Evolutionary conservation across 169 alveolate genomes (phyloP).

Genomic region (Theileria annulata): DNA sequence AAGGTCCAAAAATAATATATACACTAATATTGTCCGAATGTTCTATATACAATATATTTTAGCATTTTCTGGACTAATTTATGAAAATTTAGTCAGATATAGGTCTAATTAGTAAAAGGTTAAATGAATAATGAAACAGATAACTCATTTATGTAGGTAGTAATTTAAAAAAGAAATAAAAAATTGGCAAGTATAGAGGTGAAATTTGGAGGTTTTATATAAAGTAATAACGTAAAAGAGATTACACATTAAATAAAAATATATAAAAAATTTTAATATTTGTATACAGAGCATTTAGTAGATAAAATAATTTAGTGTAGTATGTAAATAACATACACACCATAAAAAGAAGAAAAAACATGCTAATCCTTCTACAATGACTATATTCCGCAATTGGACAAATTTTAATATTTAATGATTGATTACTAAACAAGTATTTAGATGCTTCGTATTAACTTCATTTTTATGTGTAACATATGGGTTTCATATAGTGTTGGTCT

Average conservation of each 20-base stretch:
- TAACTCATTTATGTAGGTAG: too few species aligned
- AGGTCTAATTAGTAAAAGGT: not conserved
- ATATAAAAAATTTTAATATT: too few species aligned
- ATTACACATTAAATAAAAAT: not conserved
- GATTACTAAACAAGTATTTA: not conserved
- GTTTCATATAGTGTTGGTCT: not conserved
- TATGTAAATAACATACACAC: not conserved
- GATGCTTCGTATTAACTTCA: not conserved
- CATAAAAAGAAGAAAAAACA: not conserved
- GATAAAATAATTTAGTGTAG: not conserved
- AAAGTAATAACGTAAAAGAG: not conserved
- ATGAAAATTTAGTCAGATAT: not conserved
- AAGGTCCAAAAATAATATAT: too few species aligned
- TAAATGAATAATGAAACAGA: too few species aligned
- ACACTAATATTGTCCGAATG: not conserved
- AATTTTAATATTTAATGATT: not conserved
- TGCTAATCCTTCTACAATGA: not conserved
- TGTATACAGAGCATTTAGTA: not conserved
- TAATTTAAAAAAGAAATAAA: too few species aligned
- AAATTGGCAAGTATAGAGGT: too few species aligned
- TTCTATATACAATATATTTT: not conserved
- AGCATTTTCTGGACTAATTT: not conserved
- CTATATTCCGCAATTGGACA: not conserved
- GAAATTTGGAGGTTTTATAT: not conserved
- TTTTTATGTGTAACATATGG: not conserved